Conservation (phyloP, 106 monocot genomes). For the Xerophyta viscosa region DNA sequence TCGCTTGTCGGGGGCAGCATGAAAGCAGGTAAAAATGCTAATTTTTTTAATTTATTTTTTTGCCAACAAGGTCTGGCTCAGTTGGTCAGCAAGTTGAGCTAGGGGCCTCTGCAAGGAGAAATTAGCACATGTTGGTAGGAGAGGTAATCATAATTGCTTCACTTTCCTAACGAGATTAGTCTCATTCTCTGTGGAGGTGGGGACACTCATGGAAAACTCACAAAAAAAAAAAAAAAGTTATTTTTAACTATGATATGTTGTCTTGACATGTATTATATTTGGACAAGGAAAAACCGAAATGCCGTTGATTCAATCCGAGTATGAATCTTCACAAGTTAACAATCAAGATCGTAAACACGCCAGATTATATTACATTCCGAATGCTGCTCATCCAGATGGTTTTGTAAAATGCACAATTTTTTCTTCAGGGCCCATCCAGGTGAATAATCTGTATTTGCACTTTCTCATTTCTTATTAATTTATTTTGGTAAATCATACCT, state of each 20-base stretch:
- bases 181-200: too few relatives aligned
- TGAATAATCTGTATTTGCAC: not conserved
- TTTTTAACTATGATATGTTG: too few relatives aligned
- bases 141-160: too few relatives aligned
- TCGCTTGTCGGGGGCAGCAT: not conserved
- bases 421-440: not conserved
- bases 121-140: too few relatives aligned
- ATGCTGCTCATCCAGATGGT: not conserved
- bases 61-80: too few relatives aligned
- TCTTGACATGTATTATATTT: too few relatives aligned
- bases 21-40: not conserved
- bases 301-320: not conserved
- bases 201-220: too few relatives aligned
- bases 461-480: not conserved
- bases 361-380: not conserved
- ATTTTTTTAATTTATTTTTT: not conserved
- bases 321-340: not conserved
- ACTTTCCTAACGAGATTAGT: too few relatives aligned
- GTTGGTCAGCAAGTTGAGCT: too few relatives aligned
- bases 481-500: too few relatives aligned
- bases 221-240: too few relatives aligned
- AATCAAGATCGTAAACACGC: not conserved
- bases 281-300: not conserved
- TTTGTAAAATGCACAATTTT: not conserved
- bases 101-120: too few relatives aligned